Evolutionary conservation across 1,139 yeast genomes (phyloP), one percentile per base, ranked within the genome.

Genomic region (Chernovozyma sophiae-reginae): DNA sequence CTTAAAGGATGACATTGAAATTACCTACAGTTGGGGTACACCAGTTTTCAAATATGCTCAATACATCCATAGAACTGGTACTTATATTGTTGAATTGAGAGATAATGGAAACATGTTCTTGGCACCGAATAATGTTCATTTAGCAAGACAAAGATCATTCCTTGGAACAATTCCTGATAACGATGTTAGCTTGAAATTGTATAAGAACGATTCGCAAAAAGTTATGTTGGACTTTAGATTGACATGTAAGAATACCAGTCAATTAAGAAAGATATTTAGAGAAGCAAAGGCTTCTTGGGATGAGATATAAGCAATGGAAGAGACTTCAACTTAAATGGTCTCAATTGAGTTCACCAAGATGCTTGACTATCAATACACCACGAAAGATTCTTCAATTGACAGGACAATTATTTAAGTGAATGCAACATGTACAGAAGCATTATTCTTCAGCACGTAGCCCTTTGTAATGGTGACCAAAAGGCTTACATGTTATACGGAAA

Each of bases 11-110:
- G 65, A 72, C 32, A 74, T 76, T 37, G 79, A 77, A 28, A 76
- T 86, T 22, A 58, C 72, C 13, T 90, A 89, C 56, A 86, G 96
- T 27, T 92, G 97, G 97, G 97, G 97, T 2, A 77, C 74, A 41
- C 95, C 96, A 1, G 68, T 70, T 18, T 90, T 86, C 62, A 79
- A 81, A 47, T 84, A 77, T 55, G 87, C 90, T 1, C 98, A 94
- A 58, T 94, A 84, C 52, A 81, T 94, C 38, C 98, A 94, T 58
- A 74, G 71, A 44, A 79, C 95, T 1, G 99, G 98, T 2, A 80
- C 86, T 2, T 86, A 90, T 46, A 77, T 94, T 40, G 95, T 94
- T 3, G 97, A 94, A 57, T 70, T 94, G 33, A 68, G 92, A 43
- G 87, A 80, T 32, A 82, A 81, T 46, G 95, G 96, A 14, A 84